phyloP scores from a whole-genome alignment of 2,329 filamentous ascomycete species.

The Mollisia scopiformis region DNA sequence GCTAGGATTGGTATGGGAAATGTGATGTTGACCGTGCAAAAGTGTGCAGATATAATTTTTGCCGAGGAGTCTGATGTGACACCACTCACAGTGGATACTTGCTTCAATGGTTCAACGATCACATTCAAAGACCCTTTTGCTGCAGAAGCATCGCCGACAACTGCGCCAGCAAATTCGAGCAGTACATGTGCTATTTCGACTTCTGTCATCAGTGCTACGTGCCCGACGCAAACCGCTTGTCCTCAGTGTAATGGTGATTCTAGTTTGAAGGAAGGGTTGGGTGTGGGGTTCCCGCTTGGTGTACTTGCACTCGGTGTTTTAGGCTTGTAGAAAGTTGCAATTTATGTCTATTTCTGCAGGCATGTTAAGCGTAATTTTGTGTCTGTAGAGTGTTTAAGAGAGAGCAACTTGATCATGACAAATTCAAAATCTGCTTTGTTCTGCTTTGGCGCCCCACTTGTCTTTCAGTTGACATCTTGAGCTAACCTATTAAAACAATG shows the following conservation, averaged over 20 bases:
- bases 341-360: no score
- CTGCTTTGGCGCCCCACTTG: no score
- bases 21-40: no score
- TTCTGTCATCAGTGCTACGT: neutral
- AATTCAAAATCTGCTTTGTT: no score
- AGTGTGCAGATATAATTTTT: slow-evolving; percentile 94
- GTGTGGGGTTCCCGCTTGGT: neutral
- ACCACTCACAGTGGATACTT: slow-evolving; percentile 76
- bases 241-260: slow-evolving; percentile 4
- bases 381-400: no score
- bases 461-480: no score
- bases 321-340: neutral
- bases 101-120: slow-evolving; percentile 67
- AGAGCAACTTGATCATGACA: no score
- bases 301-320: neutral
- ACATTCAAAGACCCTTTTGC: slow-evolving; percentile 5
- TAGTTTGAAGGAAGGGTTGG: neutral
- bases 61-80: slow-evolving; percentile 74
- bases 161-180: neutral
- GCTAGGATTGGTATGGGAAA: neutral
- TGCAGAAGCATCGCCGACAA: slow-evolving; percentile 34
- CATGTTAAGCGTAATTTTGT: no score
- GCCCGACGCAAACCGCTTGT: neutral
- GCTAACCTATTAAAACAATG: no score
- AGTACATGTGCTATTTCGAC: neutral